phyloP scores from a whole-genome alignment of 2,329 filamentous ascomycete species.

The Chrysoporthe austroafricana region DNA sequence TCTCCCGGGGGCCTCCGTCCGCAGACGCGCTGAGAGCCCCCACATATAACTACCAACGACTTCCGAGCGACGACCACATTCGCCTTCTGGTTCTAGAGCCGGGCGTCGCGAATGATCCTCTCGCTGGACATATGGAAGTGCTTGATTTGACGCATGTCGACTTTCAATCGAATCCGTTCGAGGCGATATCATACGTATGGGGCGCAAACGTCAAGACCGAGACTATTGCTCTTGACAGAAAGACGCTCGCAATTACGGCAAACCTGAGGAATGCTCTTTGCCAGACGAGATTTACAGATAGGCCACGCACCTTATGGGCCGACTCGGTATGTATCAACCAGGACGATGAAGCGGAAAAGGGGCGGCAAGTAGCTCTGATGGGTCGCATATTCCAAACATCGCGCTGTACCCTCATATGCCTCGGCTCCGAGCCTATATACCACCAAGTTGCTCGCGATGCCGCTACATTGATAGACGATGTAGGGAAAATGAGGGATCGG shows the following conservation, averaged over 20 bases:
- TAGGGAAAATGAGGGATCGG: not conserved
- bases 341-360: not conserved
- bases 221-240: not conserved
- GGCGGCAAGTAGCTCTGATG: not conserved
- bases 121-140: not conserved
- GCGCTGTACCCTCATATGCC: not conserved
- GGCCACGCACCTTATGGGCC: not conserved
- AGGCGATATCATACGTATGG: not conserved
- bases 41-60: not conserved
- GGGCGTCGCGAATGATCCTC: not conserved
- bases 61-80: not conserved
- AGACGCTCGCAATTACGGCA: not conserved
- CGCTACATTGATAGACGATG: not conserved
- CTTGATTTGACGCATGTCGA: not conserved
- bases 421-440: not conserved
- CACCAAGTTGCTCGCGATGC: not conserved
- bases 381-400: not conserved
- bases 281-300: not conserved
- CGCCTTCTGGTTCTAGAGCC: not conserved
- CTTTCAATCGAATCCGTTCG: not conserved
- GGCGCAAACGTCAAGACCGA: not conserved
- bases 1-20: no score
- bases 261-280: not conserved
- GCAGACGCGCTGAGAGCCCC: no score
- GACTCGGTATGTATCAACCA: slow-evolving; percentile 12